Base-by-base conservation (phyloP, 1,139 yeast genomes). In the Blastobotrys proliferans region DNA sequence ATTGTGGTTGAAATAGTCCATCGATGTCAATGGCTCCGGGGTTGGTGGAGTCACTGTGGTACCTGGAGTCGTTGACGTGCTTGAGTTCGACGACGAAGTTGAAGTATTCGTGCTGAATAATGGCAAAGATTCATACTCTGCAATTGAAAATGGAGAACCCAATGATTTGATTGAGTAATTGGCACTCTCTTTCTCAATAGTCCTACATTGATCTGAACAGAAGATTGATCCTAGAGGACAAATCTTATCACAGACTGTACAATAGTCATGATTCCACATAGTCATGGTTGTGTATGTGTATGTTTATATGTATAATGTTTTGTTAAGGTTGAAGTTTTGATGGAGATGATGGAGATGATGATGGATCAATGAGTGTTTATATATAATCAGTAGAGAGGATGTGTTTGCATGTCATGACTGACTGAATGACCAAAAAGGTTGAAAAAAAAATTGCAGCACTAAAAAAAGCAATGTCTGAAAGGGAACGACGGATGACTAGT, bases 221-320 rank as follows among this genome's bases (percentile, higher is more conserved):
- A 67, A 66, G 46, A 67, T 63, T 19, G 60, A 50, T 28, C 66
- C 69, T 13, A 53, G 50, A 16, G 61, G 54, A 54, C 70, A 67
- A 51, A 66, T 69, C 52, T 66, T 67, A 55, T 68, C 71, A 58
- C 72, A 67, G 40, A 67, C 72, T 41, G 69, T 61, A 62, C 72
- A 67, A 51, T 54, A 67, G 51, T 67, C 72, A 49, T 61, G 67
- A 32, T 66, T 52, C 71, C 72, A 67, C 62, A 63, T 64, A 35
- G 22, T 21, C 22, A 27, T 36, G 33, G 61, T 50, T 50, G 51
- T 34, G 44, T 49, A 4, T 21, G n/a, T 21, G 21, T 32, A 41
- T 43, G 43, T n/a, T n/a, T n/a, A n/a, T n/a, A n/a, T n/a, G n/a
- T n/a, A n/a, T n/a, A n/a, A n/a, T n/a, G n/a, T n/a, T n/a, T n/a